Base-by-base conservation (phyloP, 768 basidiomycete genomes). In the Termitomyces sp. region DNA sequence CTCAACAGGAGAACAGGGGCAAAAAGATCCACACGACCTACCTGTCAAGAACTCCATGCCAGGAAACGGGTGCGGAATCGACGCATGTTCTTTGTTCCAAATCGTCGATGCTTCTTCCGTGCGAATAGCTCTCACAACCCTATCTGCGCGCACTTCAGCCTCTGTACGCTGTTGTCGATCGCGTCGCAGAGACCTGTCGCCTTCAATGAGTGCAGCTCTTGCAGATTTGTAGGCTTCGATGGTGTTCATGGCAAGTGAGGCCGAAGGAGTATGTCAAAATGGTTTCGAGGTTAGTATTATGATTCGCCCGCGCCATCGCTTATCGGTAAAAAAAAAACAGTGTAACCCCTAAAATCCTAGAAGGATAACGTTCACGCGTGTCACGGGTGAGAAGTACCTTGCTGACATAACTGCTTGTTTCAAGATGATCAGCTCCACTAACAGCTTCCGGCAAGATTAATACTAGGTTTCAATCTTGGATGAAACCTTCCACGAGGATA, bases 11-110 rank as follows among this genome's bases (percentile, higher is more conserved):
- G 15, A 33, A 26, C 24, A 1, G 15, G 5, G 5, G 6, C 18
- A 10, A 4, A 46, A 37, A 13, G 31, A 41, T 2, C 22, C 47
- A 46, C 3, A 42, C 20, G 26, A 49, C 62, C 41, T 58, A 85
- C 87, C 86, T 42, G 85, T 90, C 61, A 90, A 70, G 63, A 90
- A 91, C 62, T 83, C 86, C 87, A 90, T 89, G 44, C 89, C 89
- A 22, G 87, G 87, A 61, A 88, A 90, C 1, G 84, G 75, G 62
- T 89, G 82, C 4, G 78, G 81, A 47, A 83, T 73, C 4, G 76
- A 76, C 16, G 79, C 74, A 59, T 81, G 73, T 24, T 84, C 80
- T 47, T 70, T 70, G 37, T 64, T 75, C 89, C 88, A 90, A n/a
- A 90, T 73, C 0, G 77, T 75, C 24, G 69, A 64, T 0, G 78